phyloP scores from a whole-genome alignment of 306 rosid species.

The Casuarina glauca region DNA sequence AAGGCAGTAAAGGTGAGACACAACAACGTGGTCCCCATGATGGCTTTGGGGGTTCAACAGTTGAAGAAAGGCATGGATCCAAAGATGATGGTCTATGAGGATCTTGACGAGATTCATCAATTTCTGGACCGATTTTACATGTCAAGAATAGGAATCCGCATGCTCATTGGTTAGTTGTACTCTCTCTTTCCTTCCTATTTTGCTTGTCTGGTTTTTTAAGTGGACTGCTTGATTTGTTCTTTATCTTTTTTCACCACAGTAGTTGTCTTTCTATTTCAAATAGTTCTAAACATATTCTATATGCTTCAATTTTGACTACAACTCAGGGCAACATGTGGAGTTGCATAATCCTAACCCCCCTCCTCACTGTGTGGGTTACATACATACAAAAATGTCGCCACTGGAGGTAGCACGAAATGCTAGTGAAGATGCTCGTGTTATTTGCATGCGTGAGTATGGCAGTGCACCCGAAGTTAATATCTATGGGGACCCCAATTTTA shows the following conservation, averaged over 20 bases:
- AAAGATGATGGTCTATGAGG: conserved; percentile 52
- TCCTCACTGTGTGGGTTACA: conserved; percentile 80
- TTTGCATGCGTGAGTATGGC: conserved; percentile 88
- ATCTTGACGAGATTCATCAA: conserved; percentile 79
- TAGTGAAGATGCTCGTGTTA: conserved; percentile 78
- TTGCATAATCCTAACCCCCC: conserved; percentile 91
- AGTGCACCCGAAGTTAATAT: conserved; percentile 70
- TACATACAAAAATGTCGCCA: conserved; percentile 91
- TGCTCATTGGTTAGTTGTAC: conserved; percentile 77
- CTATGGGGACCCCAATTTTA: conserved; percentile 82
- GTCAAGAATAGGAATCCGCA: conserved; percentile 98
- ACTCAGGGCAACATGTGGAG: conserved; percentile 96
- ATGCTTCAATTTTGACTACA: conserved; percentile 24
- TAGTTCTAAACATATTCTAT: conserved; percentile 18
- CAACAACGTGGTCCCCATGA: conserved; percentile 93
- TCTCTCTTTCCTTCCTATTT: conserved; percentile 18
- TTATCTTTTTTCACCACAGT: conserved; percentile 1
- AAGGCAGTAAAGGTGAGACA: conserved; percentile 96
- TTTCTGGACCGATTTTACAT: conserved; percentile 94
- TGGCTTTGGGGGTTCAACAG: conserved; percentile 97
- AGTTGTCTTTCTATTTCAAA: not conserved
- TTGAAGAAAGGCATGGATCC: conserved; percentile 70
- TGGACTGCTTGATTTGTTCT: not conserved
- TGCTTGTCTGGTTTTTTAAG: conserved; percentile 8
- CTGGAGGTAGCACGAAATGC: conserved; percentile 72